These are phyloP conservation scores for Pharus latifolius DNA, from an alignment of 176 grass and related monocot species.

Conservation along the genomic window DNA sequence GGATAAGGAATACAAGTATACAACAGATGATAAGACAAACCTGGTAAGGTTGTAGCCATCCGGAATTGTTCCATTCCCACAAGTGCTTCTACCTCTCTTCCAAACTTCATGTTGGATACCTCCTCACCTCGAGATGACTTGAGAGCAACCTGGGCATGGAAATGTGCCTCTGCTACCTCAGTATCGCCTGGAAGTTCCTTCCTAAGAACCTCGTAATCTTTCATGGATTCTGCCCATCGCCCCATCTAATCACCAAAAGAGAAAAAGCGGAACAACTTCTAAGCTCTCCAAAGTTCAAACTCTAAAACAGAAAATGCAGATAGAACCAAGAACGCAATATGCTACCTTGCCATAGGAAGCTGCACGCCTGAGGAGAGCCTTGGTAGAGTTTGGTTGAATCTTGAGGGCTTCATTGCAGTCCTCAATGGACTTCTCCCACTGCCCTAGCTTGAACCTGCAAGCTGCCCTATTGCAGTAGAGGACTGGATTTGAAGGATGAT, in stretches of 20 bases:
- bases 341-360: constrained; percentile 44
- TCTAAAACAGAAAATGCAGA: background rate
- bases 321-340: background rate
- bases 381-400: constrained; percentile 43
- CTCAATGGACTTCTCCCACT: constrained; percentile 47
- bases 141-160: constrained; percentile 43
- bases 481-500: constrained; percentile 41
- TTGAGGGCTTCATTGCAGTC: constrained; percentile 51
- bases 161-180: constrained; percentile 46
- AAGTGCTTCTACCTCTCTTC: constrained; percentile 33
- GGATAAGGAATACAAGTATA: too few relatives aligned
- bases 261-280: background rate
- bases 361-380: constrained; percentile 53
- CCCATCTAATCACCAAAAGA: constrained; percentile 15
- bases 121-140: constrained; percentile 46
- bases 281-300: background rate
- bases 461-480: constrained; percentile 53
- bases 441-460: constrained; percentile 37
- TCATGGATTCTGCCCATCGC: constrained; percentile 38
- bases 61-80: constrained; percentile 33
- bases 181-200: constrained; percentile 42
- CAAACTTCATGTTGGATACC: constrained; percentile 43
- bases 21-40: constrained; percentile 7
- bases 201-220: constrained; percentile 42
- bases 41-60: constrained; percentile 34